Evolutionary conservation across 1,284 basidiomycete species (phyloP), one percentile per base, ranked within the genome.

Genomic region (Boletus smithii): DNA sequence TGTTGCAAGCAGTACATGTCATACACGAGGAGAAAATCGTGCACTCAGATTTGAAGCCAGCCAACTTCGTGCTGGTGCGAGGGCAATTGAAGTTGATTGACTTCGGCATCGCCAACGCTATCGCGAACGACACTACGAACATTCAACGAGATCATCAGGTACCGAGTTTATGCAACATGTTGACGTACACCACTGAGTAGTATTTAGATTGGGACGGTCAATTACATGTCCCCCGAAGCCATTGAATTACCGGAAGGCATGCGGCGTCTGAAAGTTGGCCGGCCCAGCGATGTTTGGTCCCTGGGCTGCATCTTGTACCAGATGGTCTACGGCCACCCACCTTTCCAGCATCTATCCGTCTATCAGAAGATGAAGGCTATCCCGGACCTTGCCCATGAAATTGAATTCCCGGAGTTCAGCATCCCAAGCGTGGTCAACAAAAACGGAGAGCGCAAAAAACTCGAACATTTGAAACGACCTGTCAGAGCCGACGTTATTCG

Each of bases 1-100:
- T 97, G 91, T 72, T 97, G 40, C 85, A 95, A 74, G 93, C 94
- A 0, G 94, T 97, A 8, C 89, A 95, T 51, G 87, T 95, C 36
- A 93, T 97, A 40, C 94, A 97, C 62, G 88, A 94, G 52, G 91
- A 95, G 71, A 95, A 94, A 67, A 95, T 97, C 50, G 92, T 97
- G 1, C 94, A 97, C 68, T 95, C 93, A 8, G 94, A 97, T 65
- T 76, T 97, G 43, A 97, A 97, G 66, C 94, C 94, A 3, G 94
- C 94, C 2, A 97, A 97, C 67, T 97, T 97, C 60, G 93, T 97
- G 14, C 75, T 97, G 32, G 94, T 97, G 47, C 86, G 87, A 53
- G 94, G 94, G 3, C 87, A 92, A 52, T 73, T 97, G 41, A 97
- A 97, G 73, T 74, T 97, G 46, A 97, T 97, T 58, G 94, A 97